Percentiles rank a stretch among this genome's conserved stretches.
These are phyloP conservation scores for Fraxinus nigra DNA, from an alignment of 305 asterid genomes.

Conservation along the genomic window DNA sequence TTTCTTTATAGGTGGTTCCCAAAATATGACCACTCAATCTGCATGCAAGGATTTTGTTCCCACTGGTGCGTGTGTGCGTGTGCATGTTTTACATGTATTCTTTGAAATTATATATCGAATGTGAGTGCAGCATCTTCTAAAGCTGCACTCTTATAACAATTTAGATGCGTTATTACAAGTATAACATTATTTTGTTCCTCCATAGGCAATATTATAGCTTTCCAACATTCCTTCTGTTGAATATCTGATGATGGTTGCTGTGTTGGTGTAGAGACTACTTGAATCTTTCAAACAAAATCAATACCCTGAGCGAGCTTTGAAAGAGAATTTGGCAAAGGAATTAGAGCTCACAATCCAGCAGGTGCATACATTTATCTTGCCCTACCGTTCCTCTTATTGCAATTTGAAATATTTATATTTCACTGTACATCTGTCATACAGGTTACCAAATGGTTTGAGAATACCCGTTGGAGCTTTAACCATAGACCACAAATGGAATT, in stretches of 20 bases:
- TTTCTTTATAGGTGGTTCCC: not conserved
- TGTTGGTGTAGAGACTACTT: conserved; percentile 64
- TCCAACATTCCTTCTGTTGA: conserved; percentile 18
- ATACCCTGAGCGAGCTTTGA: conserved; percentile 60
- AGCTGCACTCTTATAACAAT: not conserved
- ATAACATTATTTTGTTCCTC: not conserved
- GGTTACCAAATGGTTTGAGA: conserved; percentile 87
- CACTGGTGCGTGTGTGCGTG: not conserved
- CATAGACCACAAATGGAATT: conserved; percentile 51
- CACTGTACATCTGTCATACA: conserved; percentile 22
- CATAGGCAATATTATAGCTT: conserved; percentile 3
- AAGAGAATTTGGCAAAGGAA: conserved; percentile 68
- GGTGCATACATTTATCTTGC: conserved; percentile 37
- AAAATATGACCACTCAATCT: conserved; percentile 8
- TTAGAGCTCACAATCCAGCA: conserved; percentile 59
- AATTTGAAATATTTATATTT: not conserved
- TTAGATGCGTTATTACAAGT: not conserved
- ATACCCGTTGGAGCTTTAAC: conserved; percentile 78
- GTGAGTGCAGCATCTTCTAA: not conserved
- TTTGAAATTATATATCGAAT: not conserved
- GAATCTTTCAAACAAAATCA: conserved; percentile 72
- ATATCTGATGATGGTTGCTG: conserved; percentile 20
- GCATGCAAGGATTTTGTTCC: not conserved
- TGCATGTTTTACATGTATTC: too few relatives aligned
- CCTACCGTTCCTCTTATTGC: not conserved